phyloP scores from a whole-genome alignment of 2,329 filamentous ascomycete genomes.

The Lasiodiplodia sp. region DNA sequence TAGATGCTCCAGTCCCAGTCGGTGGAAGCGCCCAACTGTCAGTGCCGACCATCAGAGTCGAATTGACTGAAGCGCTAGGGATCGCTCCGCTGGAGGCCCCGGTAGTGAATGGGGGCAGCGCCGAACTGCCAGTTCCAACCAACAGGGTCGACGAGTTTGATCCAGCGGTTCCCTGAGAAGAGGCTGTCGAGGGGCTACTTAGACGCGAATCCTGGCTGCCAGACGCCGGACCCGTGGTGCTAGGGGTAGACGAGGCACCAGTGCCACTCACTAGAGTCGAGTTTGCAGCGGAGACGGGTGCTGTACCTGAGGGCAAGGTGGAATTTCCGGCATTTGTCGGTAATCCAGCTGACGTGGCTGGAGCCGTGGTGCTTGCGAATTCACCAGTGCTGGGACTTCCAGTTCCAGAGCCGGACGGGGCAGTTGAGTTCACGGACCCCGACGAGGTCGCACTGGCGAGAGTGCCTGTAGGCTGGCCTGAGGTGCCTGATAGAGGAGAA shows the following conservation, averaged over 20 bases:
- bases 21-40: no score
- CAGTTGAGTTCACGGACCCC: constrained; percentile 12
- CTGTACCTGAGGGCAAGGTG: not conserved
- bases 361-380: constrained; percentile 4
- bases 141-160: not conserved
- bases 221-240: constrained; percentile 6
- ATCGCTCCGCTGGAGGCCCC: not conserved
- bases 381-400: not conserved
- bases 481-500: not conserved
- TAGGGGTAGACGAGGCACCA: not conserved
- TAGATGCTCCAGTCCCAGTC: no score
- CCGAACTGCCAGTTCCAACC: no score
- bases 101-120: no score
- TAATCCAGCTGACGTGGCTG: not conserved
- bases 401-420: not conserved
- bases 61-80: constrained; percentile 26
- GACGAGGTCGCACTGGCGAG: no score
- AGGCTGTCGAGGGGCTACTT: not conserved
- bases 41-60: not conserved
- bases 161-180: not conserved
- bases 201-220: not conserved
- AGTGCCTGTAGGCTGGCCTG: no score
- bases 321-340: not conserved
- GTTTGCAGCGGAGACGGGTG: not conserved
- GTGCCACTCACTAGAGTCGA: not conserved